These are phyloP conservation scores for Diaporthe helianthi DNA, from an alignment of 2,329 filamentous ascomycete species.

Conservation along the genomic window DNA sequence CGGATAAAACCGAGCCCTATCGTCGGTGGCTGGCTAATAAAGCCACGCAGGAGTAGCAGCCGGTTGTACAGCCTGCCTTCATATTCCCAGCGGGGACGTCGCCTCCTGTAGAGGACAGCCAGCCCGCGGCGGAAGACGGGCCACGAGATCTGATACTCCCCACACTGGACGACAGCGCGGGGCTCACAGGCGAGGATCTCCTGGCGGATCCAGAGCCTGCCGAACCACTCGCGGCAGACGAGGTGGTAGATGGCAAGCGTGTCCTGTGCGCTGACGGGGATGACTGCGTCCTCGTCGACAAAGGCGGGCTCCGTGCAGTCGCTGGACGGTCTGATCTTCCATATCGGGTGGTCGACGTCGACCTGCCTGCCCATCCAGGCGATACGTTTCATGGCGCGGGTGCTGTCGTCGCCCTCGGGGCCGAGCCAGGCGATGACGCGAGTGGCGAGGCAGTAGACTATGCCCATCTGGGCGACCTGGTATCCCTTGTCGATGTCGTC, in stretches of 20 bases:
- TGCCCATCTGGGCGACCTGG: constrained; percentile 24
- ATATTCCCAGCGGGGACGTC: neutral
- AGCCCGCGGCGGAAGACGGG: neutral
- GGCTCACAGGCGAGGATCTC: constrained; percentile 34
- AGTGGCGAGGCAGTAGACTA: constrained; percentile 13
- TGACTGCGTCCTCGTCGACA: no score
- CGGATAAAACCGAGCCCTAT: neutral
- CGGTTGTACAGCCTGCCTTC: neutral
- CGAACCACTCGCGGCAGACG: constrained; percentile 2
- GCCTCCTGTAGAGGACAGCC: neutral
- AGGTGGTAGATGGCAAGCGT: neutral
- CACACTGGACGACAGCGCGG: constrained; percentile 14
- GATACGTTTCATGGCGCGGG: neutral
- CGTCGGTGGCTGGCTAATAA: neutral
- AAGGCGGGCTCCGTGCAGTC: no score
- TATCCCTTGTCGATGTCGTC: constrained; percentile 18
- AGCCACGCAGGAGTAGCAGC: neutral
- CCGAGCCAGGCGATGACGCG: constrained; percentile 30
- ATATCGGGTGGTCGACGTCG: neutral
- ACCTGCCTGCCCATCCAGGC: neutral
- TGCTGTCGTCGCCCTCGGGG: constrained; percentile 1
- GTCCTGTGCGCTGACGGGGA: neutral
- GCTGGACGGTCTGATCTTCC: neutral
- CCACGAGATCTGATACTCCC: neutral
- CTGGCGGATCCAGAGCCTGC: constrained; percentile 38